Percentiles rank a stretch among this genome's conserved stretches.
phyloP scores from a whole-genome alignment of 176 grass and related monocot genomes.

The Zea mays region DNA sequence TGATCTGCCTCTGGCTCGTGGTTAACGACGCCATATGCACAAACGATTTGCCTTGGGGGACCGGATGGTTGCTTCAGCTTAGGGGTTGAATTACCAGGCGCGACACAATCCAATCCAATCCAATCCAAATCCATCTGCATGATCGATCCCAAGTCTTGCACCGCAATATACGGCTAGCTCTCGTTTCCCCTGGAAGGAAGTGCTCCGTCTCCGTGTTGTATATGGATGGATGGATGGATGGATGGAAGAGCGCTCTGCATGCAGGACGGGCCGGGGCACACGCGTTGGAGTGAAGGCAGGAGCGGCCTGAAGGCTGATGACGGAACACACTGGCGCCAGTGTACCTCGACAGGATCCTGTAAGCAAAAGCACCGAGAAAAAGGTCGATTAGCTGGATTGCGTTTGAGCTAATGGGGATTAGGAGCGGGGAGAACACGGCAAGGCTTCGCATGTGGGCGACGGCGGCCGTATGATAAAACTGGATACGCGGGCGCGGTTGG shows the following conservation, averaged over 20 bases:
- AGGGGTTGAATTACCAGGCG: slow-evolving; percentile 39
- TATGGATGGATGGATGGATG: neutral
- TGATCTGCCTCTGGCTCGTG: slow-evolving; percentile 18
- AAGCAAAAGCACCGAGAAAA: neutral
- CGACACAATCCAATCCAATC: neutral
- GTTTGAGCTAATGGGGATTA: slow-evolving; percentile 20
- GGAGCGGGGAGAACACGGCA: slow-evolving; percentile 35
- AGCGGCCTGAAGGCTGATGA: neutral
- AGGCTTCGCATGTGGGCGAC: slow-evolving; percentile 6
- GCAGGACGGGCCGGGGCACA: neutral
- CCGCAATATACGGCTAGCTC: slow-evolving; percentile 68
- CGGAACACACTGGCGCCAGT: slow-evolving; percentile 20
- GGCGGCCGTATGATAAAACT: neutral
- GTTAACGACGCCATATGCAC: neutral
- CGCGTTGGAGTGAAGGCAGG: slow-evolving; percentile 73
- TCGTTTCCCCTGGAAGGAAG: neutral
- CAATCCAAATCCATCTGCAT: slow-evolving; percentile 14
- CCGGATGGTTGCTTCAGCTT: slow-evolving; percentile 73
- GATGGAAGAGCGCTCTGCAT: neutral
- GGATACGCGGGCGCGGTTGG: slow-evolving; percentile 10
- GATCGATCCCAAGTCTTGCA: slow-evolving; percentile 61
- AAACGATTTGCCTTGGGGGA: slow-evolving; percentile 39
- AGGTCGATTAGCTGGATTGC: neutral
- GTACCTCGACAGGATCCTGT: neutral
- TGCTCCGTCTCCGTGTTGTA: neutral